phyloP scores from a whole-genome alignment of 2,329 filamentous ascomycete species.

The Pseudocercospora vitis region DNA sequence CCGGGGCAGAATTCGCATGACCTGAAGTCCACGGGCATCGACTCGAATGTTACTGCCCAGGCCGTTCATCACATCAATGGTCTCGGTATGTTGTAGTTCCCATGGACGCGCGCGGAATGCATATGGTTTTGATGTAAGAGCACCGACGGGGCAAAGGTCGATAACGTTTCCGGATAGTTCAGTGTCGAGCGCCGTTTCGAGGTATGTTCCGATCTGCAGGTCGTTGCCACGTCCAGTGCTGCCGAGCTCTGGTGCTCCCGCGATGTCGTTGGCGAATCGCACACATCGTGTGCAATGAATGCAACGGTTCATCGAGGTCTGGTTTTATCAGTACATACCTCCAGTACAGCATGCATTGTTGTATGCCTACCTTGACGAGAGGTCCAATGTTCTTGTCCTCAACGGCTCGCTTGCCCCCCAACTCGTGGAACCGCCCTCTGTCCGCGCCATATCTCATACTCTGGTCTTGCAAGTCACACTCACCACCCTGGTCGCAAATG shows the following conservation, averaged over 20 bases:
- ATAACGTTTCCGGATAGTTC: conserved; percentile 97
- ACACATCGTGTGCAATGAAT: conserved; percentile 99
- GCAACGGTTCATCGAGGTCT: conserved; percentile 98
- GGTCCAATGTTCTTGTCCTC: conserved; percentile 99
- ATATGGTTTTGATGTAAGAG: conserved; percentile 94
- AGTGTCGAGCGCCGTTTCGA: conserved; percentile 89
- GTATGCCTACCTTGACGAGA: conserved; percentile 68
- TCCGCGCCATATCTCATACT: conserved; percentile 98
- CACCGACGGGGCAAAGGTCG: conserved; percentile 95
- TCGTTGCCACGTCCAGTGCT: conserved; percentile 94
- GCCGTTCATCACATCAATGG: conserved; percentile 89
- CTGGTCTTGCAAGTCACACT: conserved; percentile 98
- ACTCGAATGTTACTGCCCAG: conserved; percentile 93
- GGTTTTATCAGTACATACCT: conserved; percentile 19
- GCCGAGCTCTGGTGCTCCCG: conserved; percentile 91
- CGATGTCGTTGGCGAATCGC: conserved; percentile 95
- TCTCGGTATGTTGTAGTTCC: conserved; percentile 95
- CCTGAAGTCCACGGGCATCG: conserved; percentile 88
- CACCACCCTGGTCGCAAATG: conserved; percentile 97
- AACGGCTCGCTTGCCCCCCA: conserved; percentile 92
- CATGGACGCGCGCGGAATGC: conserved; percentile 95
- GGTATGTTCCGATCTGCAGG: conserved; percentile 96
- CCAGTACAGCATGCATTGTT: neutral
- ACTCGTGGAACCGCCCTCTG: conserved; percentile 93
- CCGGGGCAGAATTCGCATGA: conserved; percentile 90